Evolutionary conservation across 1,284 basidiomycete genomes (phyloP).

Genomic region (Sporisorium graminicola): DNA sequence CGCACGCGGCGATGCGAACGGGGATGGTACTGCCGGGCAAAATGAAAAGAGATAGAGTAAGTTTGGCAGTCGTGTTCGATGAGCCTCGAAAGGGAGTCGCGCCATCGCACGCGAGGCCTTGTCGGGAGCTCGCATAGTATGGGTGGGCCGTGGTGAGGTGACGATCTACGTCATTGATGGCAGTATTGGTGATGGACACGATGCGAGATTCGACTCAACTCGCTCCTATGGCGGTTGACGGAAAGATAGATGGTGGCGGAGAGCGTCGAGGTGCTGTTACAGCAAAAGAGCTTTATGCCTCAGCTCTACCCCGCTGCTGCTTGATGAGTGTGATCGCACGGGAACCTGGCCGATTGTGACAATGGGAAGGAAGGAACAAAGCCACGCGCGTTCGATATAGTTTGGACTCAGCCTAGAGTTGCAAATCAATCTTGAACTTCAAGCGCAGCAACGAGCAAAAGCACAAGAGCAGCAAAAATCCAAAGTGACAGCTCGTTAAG

Average conservation of each 20-base stretch:
- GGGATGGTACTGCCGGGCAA: slow-evolving; percentile 40
- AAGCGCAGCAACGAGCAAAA: neutral
- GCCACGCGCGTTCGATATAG: neutral
- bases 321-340: neutral
- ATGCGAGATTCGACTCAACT: neutral
- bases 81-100: slow-evolving; percentile 39
- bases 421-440: neutral
- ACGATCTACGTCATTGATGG: slow-evolving; percentile 5
- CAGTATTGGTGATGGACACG: neutral
- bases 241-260: neutral
- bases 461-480: neutral
- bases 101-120: slow-evolving; percentile 17
- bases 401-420: neutral
- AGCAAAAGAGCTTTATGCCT: neutral
- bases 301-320: neutral
- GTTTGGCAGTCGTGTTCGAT: slow-evolving; percentile 39
- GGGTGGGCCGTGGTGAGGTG: slow-evolving; percentile 1
- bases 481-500: neutral
- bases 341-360: neutral
- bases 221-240: neutral
- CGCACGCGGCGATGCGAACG: slow-evolving; percentile 28
- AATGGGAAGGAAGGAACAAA: neutral
- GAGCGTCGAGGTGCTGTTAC: neutral
- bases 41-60: slow-evolving; percentile 64
- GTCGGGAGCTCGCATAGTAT: slow-evolving; percentile 7